Evolutionary conservation across 2,329 filamentous ascomycete genomes (phyloP).

Genomic region (Cladosporium cucumerinum): DNA sequence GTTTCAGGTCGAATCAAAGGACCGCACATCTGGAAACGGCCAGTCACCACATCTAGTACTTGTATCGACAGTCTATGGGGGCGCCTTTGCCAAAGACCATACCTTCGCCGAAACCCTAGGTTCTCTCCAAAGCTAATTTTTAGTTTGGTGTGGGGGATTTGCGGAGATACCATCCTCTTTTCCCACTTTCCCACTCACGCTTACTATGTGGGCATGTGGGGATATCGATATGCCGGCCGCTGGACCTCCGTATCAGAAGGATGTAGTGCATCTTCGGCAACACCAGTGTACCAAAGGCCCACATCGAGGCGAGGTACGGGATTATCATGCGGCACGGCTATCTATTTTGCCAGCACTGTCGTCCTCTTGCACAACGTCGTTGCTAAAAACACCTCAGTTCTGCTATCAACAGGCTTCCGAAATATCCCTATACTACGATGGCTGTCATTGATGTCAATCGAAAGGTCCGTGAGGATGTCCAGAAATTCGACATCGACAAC

Average conservation of each 20-base stretch:
- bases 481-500: not conserved
- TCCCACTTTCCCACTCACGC: not conserved
- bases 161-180: not conserved
- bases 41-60: not conserved
- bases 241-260: not conserved
- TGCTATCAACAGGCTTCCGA: not conserved
- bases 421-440: not conserved
- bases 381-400: not conserved
- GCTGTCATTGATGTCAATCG: not conserved
- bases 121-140: not conserved
- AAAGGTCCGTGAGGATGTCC: not conserved
- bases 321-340: not conserved
- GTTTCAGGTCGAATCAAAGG: not conserved
- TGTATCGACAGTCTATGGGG: not conserved
- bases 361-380: not conserved
- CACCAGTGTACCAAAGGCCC: not conserved
- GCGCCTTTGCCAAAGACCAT: not conserved
- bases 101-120: not conserved
- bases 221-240: not conserved
- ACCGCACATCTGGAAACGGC: not conserved
- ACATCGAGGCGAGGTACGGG: not conserved
- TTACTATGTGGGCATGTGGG: not conserved
- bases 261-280: not conserved
- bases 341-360: not conserved
- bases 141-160: not conserved